Conservation (phyloP, 2,329 filamentous ascomycete species). For the Fusarium sp. region DNA sequence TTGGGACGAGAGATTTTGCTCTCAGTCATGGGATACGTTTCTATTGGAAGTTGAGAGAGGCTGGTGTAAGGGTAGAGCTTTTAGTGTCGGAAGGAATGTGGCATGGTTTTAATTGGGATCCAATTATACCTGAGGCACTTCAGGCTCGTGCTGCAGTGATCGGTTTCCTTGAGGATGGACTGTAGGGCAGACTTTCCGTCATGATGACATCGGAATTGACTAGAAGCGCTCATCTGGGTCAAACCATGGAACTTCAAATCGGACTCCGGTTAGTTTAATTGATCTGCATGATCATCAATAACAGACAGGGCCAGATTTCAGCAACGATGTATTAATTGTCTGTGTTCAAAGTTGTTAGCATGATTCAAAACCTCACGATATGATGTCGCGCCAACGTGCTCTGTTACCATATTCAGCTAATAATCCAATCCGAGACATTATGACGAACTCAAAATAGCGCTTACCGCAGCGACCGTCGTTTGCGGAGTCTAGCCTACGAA, state of each 20-base stretch:
- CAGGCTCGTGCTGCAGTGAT: not conserved
- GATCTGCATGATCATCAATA: not conserved
- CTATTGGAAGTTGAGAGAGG: not conserved
- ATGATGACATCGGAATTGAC: not conserved
- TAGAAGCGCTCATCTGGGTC: not conserved
- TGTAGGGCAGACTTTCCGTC: not conserved
- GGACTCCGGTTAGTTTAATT: not conserved
- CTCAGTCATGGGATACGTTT: not conserved
- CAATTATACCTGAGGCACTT: not conserved
- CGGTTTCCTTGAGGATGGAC: not conserved
- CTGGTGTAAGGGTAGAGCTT: not conserved
- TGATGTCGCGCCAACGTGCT: not conserved
- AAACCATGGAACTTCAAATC: not conserved
- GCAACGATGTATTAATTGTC: not conserved
- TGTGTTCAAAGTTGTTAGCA: not conserved
- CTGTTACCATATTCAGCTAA: not conserved
- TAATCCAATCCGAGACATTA: not conserved
- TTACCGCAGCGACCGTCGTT: not conserved
- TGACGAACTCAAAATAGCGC: not conserved
- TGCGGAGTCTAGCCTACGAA: conserved; percentile 2
- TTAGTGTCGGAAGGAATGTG: not conserved
- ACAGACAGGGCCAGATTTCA: not conserved
- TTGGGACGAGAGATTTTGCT: not conserved
- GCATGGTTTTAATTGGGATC: conserved; percentile 8
- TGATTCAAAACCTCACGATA: not conserved